phyloP scores from a whole-genome alignment of 768 basidiomycete species.

The Russula ochroleuca region DNA sequence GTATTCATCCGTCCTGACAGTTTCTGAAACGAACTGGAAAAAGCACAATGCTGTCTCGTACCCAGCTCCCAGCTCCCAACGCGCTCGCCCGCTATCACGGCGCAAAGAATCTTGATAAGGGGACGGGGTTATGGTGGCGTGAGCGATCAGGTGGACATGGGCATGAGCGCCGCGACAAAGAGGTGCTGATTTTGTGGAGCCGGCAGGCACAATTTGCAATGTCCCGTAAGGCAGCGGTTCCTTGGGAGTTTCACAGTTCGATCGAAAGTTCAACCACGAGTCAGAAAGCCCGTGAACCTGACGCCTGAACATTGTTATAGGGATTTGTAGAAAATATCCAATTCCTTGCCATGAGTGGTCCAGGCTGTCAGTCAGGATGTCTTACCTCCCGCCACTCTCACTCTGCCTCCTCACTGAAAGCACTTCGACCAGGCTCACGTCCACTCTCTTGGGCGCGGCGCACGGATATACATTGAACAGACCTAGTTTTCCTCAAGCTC shows the following conservation, averaged over 20 bases:
- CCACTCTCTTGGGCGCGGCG: neutral
- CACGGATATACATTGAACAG: neutral
- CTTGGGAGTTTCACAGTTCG: too few species aligned
- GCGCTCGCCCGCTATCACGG: conserved; percentile 1
- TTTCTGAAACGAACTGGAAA: neutral
- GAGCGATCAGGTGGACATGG: conserved; percentile 2
- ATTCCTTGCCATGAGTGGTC: too few species aligned
- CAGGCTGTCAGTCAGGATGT: too few species aligned
- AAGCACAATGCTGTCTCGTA: conserved; percentile 3
- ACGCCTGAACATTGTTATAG: too few species aligned
- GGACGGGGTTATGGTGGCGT: neutral
- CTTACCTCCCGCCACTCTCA: too few species aligned
- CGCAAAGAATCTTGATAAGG: conserved; percentile 16
- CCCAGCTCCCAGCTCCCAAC: conserved; percentile 8
- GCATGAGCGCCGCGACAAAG: conserved; percentile 7
- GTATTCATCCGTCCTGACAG: neutral
- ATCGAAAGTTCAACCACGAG: too few species aligned
- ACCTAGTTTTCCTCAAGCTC: conserved; percentile 11
- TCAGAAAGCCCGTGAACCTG: too few species aligned
- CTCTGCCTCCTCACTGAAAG: too few species aligned
- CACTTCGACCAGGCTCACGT: too few species aligned
- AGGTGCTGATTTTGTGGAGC: neutral
- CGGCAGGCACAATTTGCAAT: neutral
- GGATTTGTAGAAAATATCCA: too few species aligned
- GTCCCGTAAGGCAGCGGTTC: too few species aligned